Conservation (phyloP, 306 rosid genomes). For the Heteromeles arbutifolia region DNA sequence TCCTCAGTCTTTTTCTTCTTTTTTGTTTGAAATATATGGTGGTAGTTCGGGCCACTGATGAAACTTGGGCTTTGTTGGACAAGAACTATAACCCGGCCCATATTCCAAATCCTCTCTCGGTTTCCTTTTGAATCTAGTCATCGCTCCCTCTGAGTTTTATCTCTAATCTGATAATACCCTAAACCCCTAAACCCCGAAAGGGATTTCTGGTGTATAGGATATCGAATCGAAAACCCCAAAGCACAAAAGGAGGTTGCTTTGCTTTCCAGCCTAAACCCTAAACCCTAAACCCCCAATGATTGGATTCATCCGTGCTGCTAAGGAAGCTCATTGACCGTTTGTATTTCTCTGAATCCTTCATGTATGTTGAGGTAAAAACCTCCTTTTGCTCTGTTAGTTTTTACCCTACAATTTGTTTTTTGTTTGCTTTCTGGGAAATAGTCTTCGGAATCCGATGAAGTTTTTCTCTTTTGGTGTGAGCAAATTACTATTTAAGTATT, state of each 20-base stretch:
- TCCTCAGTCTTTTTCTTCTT: no score
- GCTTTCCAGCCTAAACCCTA: no score
- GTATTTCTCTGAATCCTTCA: not conserved
- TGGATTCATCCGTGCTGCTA: not conserved
- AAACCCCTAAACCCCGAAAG: not conserved
- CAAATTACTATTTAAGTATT: no score
- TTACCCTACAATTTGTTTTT: not conserved
- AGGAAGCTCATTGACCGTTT: not conserved
- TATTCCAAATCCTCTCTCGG: no score
- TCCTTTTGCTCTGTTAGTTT: not conserved
- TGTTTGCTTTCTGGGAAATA: not conserved
- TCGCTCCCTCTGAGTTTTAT: not conserved
- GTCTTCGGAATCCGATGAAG: not conserved
- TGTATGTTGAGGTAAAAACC: constrained; percentile 8
- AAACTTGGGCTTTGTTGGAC: no score
- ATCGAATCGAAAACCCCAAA: no score
- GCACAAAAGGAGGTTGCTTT: no score
- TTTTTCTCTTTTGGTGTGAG: not conserved
- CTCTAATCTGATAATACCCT: not conserved
- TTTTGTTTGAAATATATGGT: no score
- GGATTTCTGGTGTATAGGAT: no score
- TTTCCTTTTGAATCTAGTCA: not conserved
- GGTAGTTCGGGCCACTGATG: no score
- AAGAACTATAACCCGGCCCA: no score
- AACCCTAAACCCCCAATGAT: not conserved